A percentile compares a stretch with the other conserved stretches of the same genome.
These are phyloP conservation scores for Mucor velutinosus DNA, from an alignment of 371 early-diverging fungal genomes.

Conservation along the genomic window DNA sequence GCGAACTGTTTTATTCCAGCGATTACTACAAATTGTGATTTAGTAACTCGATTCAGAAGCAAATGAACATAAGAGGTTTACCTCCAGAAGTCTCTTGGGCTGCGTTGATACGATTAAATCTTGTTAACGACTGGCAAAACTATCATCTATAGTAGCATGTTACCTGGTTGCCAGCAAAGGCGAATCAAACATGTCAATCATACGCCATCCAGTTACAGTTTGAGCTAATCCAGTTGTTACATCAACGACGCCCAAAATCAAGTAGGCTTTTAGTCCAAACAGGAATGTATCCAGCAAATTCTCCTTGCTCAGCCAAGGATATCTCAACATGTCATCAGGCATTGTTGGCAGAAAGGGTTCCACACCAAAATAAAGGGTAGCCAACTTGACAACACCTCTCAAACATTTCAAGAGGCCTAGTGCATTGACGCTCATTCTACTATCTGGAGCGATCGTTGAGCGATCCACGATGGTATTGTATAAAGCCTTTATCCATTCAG, in stretches of 20 bases:
- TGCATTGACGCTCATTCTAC: neutral
- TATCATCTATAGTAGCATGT: neutral
- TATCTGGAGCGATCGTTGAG: neutral
- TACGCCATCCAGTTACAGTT: conserved; percentile 15
- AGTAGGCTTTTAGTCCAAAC: conserved; percentile 21
- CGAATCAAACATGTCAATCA: conserved; percentile 28
- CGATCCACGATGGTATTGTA: conserved; percentile 24
- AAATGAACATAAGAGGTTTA: neutral
- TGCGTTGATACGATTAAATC: neutral
- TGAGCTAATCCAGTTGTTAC: conserved; percentile 17
- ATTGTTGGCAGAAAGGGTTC: conserved; percentile 24
- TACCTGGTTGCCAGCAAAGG: conserved; percentile 27
- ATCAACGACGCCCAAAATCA: conserved; percentile 20
- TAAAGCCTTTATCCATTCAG: conserved; percentile 20
- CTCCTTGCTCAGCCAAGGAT: conserved; percentile 16
- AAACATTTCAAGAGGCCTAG: conserved; percentile 16
- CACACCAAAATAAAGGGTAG: conserved; percentile 10
- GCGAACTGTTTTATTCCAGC: conserved; percentile 40
- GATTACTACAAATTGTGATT: conserved; percentile 20
- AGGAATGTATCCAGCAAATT: conserved; percentile 21
- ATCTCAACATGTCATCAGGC: conserved; percentile 12
- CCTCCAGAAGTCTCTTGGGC: conserved; percentile 51
- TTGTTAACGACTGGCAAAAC: neutral
- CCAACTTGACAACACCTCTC: conserved; percentile 26
- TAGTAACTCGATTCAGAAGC: neutral